These are phyloP conservation scores for Pythium phragmitis DNA, from an alignment of 352 stramenopile genomes.

Conservation along the genomic window DNA sequence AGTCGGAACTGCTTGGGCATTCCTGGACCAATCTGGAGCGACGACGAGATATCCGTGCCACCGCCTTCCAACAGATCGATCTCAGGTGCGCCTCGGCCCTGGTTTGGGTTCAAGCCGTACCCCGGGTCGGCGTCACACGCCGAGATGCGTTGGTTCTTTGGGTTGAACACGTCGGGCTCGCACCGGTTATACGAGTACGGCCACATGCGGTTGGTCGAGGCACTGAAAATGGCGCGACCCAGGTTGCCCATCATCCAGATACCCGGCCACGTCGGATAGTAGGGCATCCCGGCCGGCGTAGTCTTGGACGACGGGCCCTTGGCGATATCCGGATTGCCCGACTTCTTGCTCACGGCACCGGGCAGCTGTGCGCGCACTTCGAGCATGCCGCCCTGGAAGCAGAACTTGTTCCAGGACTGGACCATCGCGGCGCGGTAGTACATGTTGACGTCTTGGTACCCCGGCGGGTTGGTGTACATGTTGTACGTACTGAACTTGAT, in stretches of 20 bases:
- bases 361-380: conserved; percentile 88
- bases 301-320: conserved; percentile 32
- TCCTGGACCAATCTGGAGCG: conserved; percentile 78
- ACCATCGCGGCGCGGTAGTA: conserved; percentile 84
- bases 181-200: conserved; percentile 93
- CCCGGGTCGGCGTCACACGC: conserved; percentile 90
- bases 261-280: conserved; percentile 53
- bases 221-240: conserved; percentile 19
- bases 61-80: conserved; percentile 94
- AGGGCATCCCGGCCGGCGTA: conserved; percentile 44
- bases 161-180: conserved; percentile 35
- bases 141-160: conserved; percentile 45
- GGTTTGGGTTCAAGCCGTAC: conserved; percentile 61
- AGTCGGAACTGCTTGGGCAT: conserved; percentile 49
- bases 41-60: conserved; percentile 45
- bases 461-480: conserved; percentile 26
- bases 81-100: conserved; percentile 79
- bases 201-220: conserved; percentile 92
- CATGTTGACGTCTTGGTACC: conserved; percentile 22
- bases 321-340: conserved; percentile 11
- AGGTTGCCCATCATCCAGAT: conserved; percentile 21
- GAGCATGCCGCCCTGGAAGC: conserved; percentile 91
- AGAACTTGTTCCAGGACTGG: conserved; percentile 96
- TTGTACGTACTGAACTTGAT: conserved; percentile 30
- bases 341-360: conserved; percentile 32